Conservation (phyloP, 108 stramenopile genomes). For the Pelagomonas calceolata region DNA sequence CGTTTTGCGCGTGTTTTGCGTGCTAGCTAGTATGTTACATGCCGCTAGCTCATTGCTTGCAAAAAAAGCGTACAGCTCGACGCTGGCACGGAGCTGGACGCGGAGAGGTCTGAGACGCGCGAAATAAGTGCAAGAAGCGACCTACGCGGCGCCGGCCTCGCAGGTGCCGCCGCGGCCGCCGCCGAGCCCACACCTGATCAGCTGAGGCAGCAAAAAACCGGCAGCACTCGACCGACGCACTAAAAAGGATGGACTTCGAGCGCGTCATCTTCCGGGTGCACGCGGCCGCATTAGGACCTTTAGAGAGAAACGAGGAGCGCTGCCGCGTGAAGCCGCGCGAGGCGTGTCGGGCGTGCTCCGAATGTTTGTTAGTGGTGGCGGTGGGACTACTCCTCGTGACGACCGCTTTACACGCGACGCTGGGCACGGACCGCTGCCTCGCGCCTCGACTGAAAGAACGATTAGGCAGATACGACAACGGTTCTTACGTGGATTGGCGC, state of each 20-base stretch:
- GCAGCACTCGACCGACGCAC: too few species aligned
- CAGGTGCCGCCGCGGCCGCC: too few species aligned
- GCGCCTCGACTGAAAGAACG: background rate
- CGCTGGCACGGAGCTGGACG: too few species aligned
- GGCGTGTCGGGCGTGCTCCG: background rate
- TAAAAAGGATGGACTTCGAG: constrained; percentile 1
- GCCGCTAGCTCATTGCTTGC: too few species aligned
- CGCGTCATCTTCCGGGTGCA: background rate
- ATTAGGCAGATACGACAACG: background rate
- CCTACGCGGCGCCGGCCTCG: too few species aligned
- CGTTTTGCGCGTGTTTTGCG: too few species aligned
- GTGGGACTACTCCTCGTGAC: background rate
- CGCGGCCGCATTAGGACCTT: background rate
- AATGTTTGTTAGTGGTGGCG: background rate
- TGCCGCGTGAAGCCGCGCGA: background rate
- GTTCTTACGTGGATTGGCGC: background rate
- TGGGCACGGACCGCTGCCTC: background rate
- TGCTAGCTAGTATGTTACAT: too few species aligned
- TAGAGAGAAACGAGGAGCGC: background rate
- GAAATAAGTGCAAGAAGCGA: too few species aligned
- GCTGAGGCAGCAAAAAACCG: too few species aligned
- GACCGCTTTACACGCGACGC: background rate
- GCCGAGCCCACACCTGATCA: too few species aligned
- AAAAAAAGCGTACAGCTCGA: too few species aligned
- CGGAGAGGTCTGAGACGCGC: too few species aligned